Evolutionary conservation across 768 basidiomycete genomes (phyloP), one percentile per base, ranked within the genome.

Genomic region (Kwoniella botswanensis): DNA sequence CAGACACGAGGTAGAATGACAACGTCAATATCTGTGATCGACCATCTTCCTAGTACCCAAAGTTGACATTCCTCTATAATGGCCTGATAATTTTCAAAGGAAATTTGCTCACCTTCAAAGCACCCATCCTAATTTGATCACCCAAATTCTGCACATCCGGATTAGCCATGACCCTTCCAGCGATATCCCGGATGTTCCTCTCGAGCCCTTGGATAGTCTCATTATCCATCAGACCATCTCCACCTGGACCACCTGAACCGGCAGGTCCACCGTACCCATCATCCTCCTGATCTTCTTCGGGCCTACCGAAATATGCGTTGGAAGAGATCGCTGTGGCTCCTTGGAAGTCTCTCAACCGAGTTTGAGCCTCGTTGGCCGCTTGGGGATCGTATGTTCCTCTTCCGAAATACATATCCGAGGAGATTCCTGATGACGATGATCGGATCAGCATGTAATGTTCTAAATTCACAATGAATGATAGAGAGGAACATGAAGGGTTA

Each of bases 331-430:
- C 89, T 0, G 91, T 92, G 15, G 95, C 93, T 12, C 96, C 96
- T 77, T 90, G 89, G 89, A 99, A 99, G 52, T 88, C 86, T 76
- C 90, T 88, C 53, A 98, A 86, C 2, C 96, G 90, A 12, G 87
- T 84, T 79, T 93, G 91, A 5, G 94, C 94, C 84, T 98, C 94
- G 57, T 86, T 84, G 53, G 88, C 78, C 3, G 89, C 86, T 46
- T 82, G 78, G 1, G 93, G 89, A 80, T 98, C 95, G 84, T 97
- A 98, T 22, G 89, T 83, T 60, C 92, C 91, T 53, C 96, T 88
- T 24, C 91, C 93, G 82, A 98, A 98, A 86, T 91, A 98, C 92
- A 94, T 94, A 80, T 98, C 97, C 3, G 94, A 96, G 5, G 95
- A 98, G 82, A 99, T 99, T 65, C 89, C 94, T 85, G 71, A 1